Base-by-base conservation (phyloP, 148 eudicot species). In the Suaeda aralocaspica region DNA sequence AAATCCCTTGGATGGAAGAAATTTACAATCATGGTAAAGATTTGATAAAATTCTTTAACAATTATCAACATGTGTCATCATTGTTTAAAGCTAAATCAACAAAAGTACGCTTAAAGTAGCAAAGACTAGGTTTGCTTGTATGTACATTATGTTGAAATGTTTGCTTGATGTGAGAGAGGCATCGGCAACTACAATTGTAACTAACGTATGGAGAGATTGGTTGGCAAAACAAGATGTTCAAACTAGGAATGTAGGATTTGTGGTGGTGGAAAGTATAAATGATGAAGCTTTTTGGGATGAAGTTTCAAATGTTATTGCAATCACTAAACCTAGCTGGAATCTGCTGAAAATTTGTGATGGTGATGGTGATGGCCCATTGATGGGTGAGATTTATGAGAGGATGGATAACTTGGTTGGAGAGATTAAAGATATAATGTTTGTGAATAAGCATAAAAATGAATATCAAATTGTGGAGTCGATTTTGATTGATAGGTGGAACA, bases 111-210 rank as follows among this genome's bases (percentile, higher is more conserved):
- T 72, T 19, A 60, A 72, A 28, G 81, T 77, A 2, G 76, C 72
- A 2, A 67, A 72, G 19, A 77, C 76, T 18, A 67, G 81, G 41
- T 78, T 78, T 62, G 69, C 69, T 3, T 53, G 48, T 49, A 55
- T 26, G 59, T 55, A 55, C 29, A 55, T 55, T 22, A 55, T 22
- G 28, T 55, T 55, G 59, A 55, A 55, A 8, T 11, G 59, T 55
- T 0, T 22, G 11, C 59, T 22, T 55, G 10, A 55, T 22, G 29
- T 55, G 28, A 55, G 59, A 24, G 59, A 55, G 59, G 12, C 29
- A 22, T 55, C 24, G 11, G 59, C 29, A 22, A 24, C 12, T 1
- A 55, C 29, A 5, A 24, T 55, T 22, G 59, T 55, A 4, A 55
- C 59, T 55, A 55, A 18, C 29, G 59, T 10, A 22, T 55, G 59